Percentiles rank a stretch among this genome's conserved stretches.
phyloP scores from a whole-genome alignment of 257 asterid genomes.

The Penstemon newberryi region DNA sequence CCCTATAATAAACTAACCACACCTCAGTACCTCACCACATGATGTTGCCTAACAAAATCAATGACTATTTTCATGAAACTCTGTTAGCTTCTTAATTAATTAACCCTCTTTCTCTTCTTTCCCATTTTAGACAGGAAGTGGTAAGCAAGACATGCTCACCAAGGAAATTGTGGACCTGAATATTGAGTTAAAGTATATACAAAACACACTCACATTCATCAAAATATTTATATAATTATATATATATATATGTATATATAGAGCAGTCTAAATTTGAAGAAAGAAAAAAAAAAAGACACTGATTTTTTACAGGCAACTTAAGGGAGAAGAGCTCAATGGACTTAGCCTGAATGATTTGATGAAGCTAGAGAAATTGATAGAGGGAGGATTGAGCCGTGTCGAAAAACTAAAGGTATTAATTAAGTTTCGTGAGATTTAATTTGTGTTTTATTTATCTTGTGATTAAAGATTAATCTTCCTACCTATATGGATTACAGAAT shows the following conservation, averaged over 20 bases:
- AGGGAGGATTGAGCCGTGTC: conserved; percentile 57
- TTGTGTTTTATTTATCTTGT: not conserved
- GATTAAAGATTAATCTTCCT: not conserved
- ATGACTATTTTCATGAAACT: no score
- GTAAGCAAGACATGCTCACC: conserved; percentile 35
- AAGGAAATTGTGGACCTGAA: conserved; percentile 48
- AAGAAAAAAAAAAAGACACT: not conserved
- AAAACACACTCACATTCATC: not conserved
- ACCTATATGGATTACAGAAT: conserved; percentile 41
- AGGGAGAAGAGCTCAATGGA: conserved; percentile 73
- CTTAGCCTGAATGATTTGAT: conserved; percentile 61
- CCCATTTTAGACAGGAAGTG: conserved; percentile 36
- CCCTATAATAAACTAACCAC: no score
- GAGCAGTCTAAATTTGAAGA: no score
- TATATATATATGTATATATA: not conserved
- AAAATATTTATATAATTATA: not conserved
- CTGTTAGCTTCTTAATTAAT: not conserved
- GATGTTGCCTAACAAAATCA: no score
- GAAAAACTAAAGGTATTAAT: conserved; percentile 46
- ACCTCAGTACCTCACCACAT: no score
- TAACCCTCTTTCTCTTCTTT: not conserved
- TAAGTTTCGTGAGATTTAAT: no score
- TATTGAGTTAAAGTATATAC: conserved; percentile 56
- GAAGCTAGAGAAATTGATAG: conserved; percentile 62
- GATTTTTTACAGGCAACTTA: conserved; percentile 46